Conservation (phyloP, 768 basidiomycete species). For the Boletus huronensis region DNA sequence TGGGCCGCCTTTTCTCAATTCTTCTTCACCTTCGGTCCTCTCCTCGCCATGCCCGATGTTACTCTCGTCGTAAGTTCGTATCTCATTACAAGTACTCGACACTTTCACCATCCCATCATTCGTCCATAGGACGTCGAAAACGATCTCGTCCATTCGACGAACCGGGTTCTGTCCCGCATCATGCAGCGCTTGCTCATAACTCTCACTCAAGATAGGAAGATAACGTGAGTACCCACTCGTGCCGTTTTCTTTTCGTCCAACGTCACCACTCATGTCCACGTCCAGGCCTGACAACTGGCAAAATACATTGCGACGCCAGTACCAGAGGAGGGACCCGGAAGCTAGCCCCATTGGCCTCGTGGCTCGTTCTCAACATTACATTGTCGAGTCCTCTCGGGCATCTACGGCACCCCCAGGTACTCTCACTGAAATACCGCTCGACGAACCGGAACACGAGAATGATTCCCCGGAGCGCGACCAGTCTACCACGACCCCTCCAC, state of each 20-base stretch:
- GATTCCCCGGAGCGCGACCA: conserved; percentile 11
- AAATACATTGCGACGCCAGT: conserved; percentile 70
- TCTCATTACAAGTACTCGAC: neutral
- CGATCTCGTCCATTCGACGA: conserved; percentile 62
- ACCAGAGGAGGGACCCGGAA: conserved; percentile 65
- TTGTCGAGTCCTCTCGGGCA: conserved; percentile 29
- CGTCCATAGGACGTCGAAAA: conserved; percentile 67
- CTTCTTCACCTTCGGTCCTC: conserved; percentile 75
- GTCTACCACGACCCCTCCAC: neutral
- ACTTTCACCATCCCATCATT: conserved; percentile 10
- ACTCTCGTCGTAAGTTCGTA: conserved; percentile 51
- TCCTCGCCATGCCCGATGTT: conserved; percentile 71
- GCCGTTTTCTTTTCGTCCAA: conserved; percentile 14
- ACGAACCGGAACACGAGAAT: conserved; percentile 11
- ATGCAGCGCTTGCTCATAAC: conserved; percentile 72
- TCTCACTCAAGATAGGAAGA: conserved; percentile 78
- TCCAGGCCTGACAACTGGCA: conserved; percentile 75
- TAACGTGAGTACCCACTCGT: conserved; percentile 50
- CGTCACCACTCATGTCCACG: conserved; percentile 15
- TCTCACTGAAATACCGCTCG: conserved; percentile 6
- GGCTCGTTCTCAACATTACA: conserved; percentile 21
- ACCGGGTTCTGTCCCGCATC: conserved; percentile 61
- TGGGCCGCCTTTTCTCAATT: conserved; percentile 93
- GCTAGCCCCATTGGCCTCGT: conserved; percentile 68
- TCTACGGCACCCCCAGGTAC: conserved; percentile 22